Evolutionary conservation across 306 rosid species (phyloP).

Genomic region (Senna tora): DNA sequence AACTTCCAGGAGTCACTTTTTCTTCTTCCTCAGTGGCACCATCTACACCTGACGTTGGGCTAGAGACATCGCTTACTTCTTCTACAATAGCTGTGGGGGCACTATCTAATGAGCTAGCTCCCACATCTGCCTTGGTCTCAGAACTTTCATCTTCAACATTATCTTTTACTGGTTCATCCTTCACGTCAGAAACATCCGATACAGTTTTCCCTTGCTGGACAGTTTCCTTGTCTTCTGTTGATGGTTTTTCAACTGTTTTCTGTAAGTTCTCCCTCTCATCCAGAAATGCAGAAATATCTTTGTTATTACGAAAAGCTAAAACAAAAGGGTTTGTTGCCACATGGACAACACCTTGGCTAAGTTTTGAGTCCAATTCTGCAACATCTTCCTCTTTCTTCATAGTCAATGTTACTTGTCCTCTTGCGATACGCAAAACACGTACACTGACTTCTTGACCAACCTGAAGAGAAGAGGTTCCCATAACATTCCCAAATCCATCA

Average conservation of each 20-base stretch:
- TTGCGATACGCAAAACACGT: constrained; percentile 75
- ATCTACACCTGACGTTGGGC: constrained; percentile 37
- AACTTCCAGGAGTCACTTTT: constrained; percentile 40
- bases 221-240: constrained; percentile 53
- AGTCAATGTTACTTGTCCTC: constrained; percentile 90
- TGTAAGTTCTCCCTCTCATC: constrained; percentile 70
- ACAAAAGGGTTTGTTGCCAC: constrained; percentile 85
- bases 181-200: constrained; percentile 43
- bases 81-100: constrained; percentile 42
- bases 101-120: constrained; percentile 41
- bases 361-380: constrained; percentile 41
- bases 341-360: constrained; percentile 60
- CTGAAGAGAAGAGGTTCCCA: constrained; percentile 79
- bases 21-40: constrained; percentile 46
- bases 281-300: constrained; percentile 82
- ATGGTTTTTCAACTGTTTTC: constrained; percentile 44
- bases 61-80: constrained; percentile 37
- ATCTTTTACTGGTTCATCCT: constrained; percentile 47
- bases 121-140: constrained; percentile 41
- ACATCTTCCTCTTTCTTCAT: constrained; percentile 88
- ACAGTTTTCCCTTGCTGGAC: constrained; percentile 44
- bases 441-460: constrained; percentile 83
- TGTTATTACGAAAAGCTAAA: constrained; percentile 87
- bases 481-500: constrained; percentile 68
- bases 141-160: constrained; percentile 44